A percentile compares a stretch with the other conserved stretches of the same genome.
phyloP scores from a whole-genome alignment of 2,329 filamentous ascomycete species.

The Aureobasidium sp. region DNA sequence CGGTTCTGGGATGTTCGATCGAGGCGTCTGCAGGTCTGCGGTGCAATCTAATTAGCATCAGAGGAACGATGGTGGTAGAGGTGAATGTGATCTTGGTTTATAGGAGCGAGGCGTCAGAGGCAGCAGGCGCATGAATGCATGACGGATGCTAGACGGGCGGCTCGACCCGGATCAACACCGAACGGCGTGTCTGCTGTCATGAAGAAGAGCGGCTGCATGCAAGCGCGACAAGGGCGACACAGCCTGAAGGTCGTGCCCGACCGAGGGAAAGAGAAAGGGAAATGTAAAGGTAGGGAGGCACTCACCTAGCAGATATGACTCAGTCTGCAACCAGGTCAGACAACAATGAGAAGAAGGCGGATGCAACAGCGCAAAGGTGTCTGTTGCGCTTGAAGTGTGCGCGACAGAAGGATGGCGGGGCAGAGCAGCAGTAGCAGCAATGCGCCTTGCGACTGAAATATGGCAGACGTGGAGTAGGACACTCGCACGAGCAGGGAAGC shows the following conservation, averaged over 20 bases:
- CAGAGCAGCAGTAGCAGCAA: slow-evolving; percentile 5
- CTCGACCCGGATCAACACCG: not conserved
- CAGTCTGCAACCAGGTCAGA: not conserved
- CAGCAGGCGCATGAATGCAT: slow-evolving; percentile 13
- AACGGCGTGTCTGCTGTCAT: slow-evolving; percentile 10
- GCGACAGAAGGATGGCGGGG: not conserved
- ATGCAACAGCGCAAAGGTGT: slow-evolving; percentile 1
- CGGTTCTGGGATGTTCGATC: not conserved
- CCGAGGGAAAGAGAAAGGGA: not conserved
- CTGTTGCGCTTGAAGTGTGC: not conserved
- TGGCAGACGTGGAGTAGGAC: slow-evolving; percentile 3
- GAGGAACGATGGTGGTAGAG: not conserved
- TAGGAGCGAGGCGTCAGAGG: not conserved
- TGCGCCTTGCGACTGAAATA: slow-evolving; percentile 12
- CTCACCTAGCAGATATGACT: slow-evolving; percentile 4
- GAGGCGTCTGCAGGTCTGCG: slow-evolving; percentile 1
- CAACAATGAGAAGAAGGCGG: not conserved
- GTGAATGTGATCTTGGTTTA: not conserved
- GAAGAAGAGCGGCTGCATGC: slow-evolving; percentile 9
- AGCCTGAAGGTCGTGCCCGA: not conserved
- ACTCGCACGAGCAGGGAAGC: slow-evolving; percentile 13
- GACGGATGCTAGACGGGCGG: not conserved
- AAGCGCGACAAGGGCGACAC: slow-evolving; percentile 6
- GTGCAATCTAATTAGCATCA: not conserved
- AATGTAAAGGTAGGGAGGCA: not conserved